These are phyloP conservation scores for Persicaria tinctoria DNA, from an alignment of 148 eudicot species.

Conservation along the genomic window DNA sequence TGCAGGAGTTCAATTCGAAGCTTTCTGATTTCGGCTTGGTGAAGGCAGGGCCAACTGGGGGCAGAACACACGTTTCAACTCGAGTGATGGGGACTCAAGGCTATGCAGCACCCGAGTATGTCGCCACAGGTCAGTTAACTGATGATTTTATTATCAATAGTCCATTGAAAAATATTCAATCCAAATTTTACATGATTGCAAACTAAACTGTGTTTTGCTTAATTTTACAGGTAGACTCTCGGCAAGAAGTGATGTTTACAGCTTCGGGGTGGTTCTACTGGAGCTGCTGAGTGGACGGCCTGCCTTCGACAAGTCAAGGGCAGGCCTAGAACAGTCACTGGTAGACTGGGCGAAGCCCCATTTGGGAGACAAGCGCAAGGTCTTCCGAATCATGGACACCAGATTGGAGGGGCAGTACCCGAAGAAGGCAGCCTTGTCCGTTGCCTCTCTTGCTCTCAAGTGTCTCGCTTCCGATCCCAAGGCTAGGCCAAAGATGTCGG, in stretches of 20 bases:
- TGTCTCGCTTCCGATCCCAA: too few species aligned
- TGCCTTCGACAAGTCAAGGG: background rate
- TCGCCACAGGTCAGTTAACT: too few species aligned
- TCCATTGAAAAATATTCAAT: too few species aligned
- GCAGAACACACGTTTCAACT: background rate
- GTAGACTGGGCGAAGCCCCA: background rate
- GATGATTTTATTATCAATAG: too few species aligned
- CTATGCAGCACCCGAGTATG: background rate
- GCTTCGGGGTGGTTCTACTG: background rate
- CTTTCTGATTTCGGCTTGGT: background rate
- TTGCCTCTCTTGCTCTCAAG: too few species aligned
- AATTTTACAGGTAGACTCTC: background rate
- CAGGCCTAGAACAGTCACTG: background rate
- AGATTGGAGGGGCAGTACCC: background rate
- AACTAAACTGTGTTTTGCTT: too few species aligned
- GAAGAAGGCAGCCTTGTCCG: too few species aligned
- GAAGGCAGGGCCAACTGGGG: background rate
- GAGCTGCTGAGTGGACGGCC: background rate
- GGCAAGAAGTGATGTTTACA: background rate
- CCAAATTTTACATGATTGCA: too few species aligned
- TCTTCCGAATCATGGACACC: background rate
- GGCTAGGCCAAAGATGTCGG: too few species aligned
- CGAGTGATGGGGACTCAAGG: background rate
- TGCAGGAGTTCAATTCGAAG: background rate
- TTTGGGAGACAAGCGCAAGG: background rate